Base-by-base conservation (phyloP, 2,329 filamentous ascomycete genomes). In the Diaporthe humulicola region DNA sequence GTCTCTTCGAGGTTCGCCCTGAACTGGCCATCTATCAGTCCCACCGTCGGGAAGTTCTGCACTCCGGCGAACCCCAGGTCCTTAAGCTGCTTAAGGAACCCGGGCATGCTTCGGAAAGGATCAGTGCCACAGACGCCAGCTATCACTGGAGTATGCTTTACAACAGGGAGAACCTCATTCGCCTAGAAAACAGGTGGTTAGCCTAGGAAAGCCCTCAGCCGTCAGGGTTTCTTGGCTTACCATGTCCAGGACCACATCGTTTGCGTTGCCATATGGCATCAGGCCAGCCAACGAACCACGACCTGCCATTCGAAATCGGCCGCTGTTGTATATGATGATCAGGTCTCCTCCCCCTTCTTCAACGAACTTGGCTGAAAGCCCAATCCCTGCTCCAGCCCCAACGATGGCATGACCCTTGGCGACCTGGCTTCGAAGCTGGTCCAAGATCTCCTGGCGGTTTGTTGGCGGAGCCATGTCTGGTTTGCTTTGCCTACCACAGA, bases 1-100 rank as follows among this genome's bases (percentile, higher is more conserved):
- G 92, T 94, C 81, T 94, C 92, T 80, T 94, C 93, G 2, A 95
- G 86, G 77, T 92, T 92, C 30, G 87, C 86, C 17, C 93, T 87
- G 80, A 94, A 94, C 17, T 86, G 86, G 1, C 92, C 92, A 81
- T 94, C 93, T 48, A 94, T 91, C 30, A 94, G 84, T 0, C 93
- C 93, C 2, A 94, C 92, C 0, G 93, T 94, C 1, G 93, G 93
- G 80, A 94, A 94, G 78, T 94, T 94, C 81, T 94, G 93, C 19
- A 94, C 87, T 2, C 93, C 93, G 2, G 89, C 89, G 77, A 94
- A 94, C 0, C 93, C 93, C 22, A 93, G 82, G 1, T 87, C 87
- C 72, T 88, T 88, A 48, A 94, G 84, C 79, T 93, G 87, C 25
- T 81, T 80, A 22, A 94, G 85, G 78, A 94, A 94, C 7, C 82